phyloP scores from a whole-genome alignment of 257 asterid genomes.

The Capsicum rhomboideum region DNA sequence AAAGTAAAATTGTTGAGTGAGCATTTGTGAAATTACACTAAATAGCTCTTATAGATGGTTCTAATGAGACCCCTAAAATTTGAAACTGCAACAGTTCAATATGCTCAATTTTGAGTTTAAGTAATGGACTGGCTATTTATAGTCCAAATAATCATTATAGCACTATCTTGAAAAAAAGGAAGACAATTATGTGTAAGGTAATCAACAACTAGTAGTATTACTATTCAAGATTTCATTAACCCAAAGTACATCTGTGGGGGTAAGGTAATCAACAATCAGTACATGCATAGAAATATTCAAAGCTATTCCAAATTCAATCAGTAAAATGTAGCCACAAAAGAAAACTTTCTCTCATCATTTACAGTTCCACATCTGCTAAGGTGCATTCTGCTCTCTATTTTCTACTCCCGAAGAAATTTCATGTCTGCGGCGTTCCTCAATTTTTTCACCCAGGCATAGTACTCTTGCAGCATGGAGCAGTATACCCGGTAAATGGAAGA shows the following conservation, averaged over 20 bases:
- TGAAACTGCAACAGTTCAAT: not conserved
- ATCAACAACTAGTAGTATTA: not conserved
- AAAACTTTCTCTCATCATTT: not conserved
- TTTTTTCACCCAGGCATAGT: not conserved
- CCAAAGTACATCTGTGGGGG: not conserved
- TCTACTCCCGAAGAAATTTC: not conserved
- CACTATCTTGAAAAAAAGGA: not conserved
- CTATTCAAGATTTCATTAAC: not conserved
- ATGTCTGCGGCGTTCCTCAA: not conserved
- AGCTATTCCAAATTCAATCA: not conserved
- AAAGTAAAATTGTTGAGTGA: not conserved
- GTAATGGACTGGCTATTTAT: not conserved
- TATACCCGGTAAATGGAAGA: conserved; percentile 1
- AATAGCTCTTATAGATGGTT: not conserved
- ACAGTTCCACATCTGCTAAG: not conserved
- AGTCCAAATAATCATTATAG: not conserved
- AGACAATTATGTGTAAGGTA: not conserved
- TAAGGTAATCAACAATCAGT: not conserved
- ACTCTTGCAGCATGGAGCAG: not conserved
- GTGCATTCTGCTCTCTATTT: not conserved
- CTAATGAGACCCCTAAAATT: not conserved
- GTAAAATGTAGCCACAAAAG: not conserved
- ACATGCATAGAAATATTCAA: not conserved
- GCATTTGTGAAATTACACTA: not conserved
- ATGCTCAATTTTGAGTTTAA: not conserved